A percentile compares a stretch with the other conserved stretches of the same genome.
Evolutionary conservation across 306 rosid species (phyloP).

Genomic region (Alnus glutinosa): DNA sequence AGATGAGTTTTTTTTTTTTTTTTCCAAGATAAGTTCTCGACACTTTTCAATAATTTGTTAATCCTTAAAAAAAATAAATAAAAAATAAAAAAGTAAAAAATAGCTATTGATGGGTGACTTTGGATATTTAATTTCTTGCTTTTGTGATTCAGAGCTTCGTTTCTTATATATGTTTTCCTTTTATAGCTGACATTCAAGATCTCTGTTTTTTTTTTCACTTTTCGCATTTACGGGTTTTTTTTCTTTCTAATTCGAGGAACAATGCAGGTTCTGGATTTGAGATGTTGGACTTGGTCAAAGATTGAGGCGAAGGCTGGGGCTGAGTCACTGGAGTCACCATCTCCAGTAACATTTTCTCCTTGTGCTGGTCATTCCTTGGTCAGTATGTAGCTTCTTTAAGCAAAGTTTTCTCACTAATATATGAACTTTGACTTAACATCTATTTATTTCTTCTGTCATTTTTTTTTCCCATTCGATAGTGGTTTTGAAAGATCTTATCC

Average conservation of each 20-base stretch:
- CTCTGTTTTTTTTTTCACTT: neutral
- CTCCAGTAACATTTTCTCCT: constrained; percentile 53
- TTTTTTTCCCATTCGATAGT: neutral
- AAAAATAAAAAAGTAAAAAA: neutral
- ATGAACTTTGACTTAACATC: neutral
- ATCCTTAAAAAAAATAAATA: neutral
- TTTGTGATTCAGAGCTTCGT: constrained; percentile 1
- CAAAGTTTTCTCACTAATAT: neutral
- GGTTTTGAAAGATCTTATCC: neutral
- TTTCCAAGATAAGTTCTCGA: neutral
- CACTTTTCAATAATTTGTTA: constrained; percentile 4
- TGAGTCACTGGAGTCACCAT: constrained; percentile 46
- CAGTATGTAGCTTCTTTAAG: constrained; percentile 31
- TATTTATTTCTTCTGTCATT: neutral
- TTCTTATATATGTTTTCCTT: neutral
- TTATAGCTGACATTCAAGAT: neutral
- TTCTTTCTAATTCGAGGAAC: constrained; percentile 16
- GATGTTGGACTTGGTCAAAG: constrained; percentile 91
- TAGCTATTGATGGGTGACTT: constrained; percentile 3
- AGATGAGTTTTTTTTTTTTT: neutral
- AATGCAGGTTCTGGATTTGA: constrained; percentile 82
- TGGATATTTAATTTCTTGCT: neutral
- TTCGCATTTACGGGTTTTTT: constrained; percentile 3
- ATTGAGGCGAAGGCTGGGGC: constrained; percentile 58
- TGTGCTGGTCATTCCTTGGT: constrained; percentile 98